These are phyloP conservation scores for Mycena crocata DNA, from an alignment of 768 basidiomycete genomes.

Conservation along the genomic window DNA sequence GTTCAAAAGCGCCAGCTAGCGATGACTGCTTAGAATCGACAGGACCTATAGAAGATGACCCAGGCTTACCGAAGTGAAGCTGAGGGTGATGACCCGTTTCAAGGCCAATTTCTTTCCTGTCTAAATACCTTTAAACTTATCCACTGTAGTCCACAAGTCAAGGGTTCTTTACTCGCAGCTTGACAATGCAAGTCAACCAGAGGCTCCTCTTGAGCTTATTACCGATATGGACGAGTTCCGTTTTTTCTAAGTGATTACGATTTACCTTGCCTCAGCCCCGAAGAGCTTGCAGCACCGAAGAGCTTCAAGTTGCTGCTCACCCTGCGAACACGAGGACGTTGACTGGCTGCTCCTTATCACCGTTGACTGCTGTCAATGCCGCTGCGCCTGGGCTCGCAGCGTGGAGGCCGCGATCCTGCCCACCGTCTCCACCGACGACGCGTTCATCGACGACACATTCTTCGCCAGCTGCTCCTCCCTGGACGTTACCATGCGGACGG, in stretches of 20 bases:
- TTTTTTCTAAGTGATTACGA: not conserved
- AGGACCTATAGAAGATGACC: slow-evolving; percentile 42
- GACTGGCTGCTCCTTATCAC: slow-evolving; percentile 58
- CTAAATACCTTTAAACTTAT: not conserved
- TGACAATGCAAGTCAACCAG: not conserved
- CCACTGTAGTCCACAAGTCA: slow-evolving; percentile 5
- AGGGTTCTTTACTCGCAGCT: slow-evolving; percentile 22
- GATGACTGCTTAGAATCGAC: slow-evolving; percentile 14
- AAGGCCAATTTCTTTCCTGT: slow-evolving; percentile 50
- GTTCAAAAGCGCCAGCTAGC: slow-evolving; percentile 44
- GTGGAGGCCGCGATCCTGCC: slow-evolving; percentile 55
- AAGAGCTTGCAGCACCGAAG: no score
- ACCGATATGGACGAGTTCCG: slow-evolving; percentile 18
- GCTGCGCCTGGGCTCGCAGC: slow-evolving; percentile 56
- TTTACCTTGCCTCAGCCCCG: slow-evolving; percentile 46
- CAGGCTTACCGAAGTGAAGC: slow-evolving; percentile 51
- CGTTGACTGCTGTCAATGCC: slow-evolving; percentile 61
- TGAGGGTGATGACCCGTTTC: slow-evolving; percentile 57
- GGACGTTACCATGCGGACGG: slow-evolving; percentile 41
- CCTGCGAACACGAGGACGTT: slow-evolving; percentile 51
- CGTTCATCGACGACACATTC: slow-evolving; percentile 47
- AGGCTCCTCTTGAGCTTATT: slow-evolving; percentile 1
- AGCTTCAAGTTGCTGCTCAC: slow-evolving; percentile 56
- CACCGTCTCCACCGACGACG: slow-evolving; percentile 38
- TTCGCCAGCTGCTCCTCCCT: slow-evolving; percentile 47